These are phyloP conservation scores for Pythium coloratum DNA, from an alignment of 352 stramenopile species.

Conservation along the genomic window DNA sequence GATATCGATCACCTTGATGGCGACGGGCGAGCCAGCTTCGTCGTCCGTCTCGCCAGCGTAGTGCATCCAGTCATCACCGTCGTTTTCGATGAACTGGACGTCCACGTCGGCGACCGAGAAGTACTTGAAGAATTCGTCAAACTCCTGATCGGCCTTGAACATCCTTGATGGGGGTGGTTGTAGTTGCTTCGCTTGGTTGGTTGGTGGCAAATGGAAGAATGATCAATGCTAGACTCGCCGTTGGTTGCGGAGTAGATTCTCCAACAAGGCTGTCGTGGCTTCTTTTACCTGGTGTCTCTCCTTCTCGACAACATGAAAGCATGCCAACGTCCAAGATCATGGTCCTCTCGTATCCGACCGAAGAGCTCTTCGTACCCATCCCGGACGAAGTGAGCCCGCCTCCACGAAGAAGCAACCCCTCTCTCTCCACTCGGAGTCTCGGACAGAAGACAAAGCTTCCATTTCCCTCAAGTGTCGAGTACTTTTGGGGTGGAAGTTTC, in stretches of 20 bases:
- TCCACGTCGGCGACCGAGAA: conserved; percentile 21
- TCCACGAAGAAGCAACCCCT: neutral
- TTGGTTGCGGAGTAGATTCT: neutral
- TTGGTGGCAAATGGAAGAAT: neutral
- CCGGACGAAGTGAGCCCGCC: neutral
- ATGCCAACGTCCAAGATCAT: neutral
- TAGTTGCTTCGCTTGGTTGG: neutral
- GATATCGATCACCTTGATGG: neutral
- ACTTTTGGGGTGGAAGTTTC: neutral
- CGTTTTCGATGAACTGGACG: conserved; percentile 1
- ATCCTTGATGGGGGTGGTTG: conserved; percentile 3
- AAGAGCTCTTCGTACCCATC: neutral
- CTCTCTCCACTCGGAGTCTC: neutral
- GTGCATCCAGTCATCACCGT: neutral
- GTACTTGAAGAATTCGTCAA: conserved; percentile 23
- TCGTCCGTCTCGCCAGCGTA: neutral
- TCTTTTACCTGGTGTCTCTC: too few species aligned
- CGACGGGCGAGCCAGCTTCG: neutral
- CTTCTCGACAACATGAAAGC: neutral
- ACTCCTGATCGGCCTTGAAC: conserved; percentile 14
- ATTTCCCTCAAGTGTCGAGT: neutral
- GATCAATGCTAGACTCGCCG: neutral
- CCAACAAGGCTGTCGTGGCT: too few species aligned
- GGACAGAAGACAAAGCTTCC: neutral
- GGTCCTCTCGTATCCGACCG: neutral